phyloP scores from a whole-genome alignment of 2,329 filamentous ascomycete species.

The Talaromyces funiculosus region DNA sequence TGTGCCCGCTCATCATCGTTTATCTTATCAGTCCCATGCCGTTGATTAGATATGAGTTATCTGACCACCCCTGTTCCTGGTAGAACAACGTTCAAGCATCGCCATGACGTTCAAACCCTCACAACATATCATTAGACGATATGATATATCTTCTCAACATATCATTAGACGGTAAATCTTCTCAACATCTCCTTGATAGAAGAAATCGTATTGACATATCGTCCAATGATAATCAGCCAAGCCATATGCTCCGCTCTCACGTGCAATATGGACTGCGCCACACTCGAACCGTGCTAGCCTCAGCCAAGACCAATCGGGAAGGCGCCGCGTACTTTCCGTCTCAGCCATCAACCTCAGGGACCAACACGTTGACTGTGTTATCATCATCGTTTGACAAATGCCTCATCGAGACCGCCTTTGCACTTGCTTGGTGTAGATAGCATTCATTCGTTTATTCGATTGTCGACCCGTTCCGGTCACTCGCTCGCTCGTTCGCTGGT shows the following conservation, averaged over 20 bases:
- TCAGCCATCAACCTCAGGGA: neutral
- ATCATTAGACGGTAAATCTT: too few species aligned
- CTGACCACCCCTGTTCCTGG: neutral
- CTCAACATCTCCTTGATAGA: neutral
- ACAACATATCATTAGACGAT: neutral
- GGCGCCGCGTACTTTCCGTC: neutral
- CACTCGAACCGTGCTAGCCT: neutral
- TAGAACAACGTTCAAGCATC: neutral
- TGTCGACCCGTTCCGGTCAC: neutral
- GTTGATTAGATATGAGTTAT: too few species aligned
- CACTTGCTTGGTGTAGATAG: neutral
- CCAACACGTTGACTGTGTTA: neutral
- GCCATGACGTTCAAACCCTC: neutral
- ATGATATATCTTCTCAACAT: too few species aligned
- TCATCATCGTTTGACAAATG: neutral
- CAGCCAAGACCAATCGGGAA: constrained; percentile 1
- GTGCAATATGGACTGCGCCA: neutral
- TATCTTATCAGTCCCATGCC: neutral
- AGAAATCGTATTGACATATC: neutral
- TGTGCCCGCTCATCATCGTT: neutral
- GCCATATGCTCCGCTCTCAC: neutral
- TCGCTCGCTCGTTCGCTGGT: neutral
- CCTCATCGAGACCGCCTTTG: neutral
- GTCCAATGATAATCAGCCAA: neutral
- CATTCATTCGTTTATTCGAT: neutral